Conservation (phyloP, 2,329 filamentous ascomycete species). For the Aureobasidium melanogenum region DNA sequence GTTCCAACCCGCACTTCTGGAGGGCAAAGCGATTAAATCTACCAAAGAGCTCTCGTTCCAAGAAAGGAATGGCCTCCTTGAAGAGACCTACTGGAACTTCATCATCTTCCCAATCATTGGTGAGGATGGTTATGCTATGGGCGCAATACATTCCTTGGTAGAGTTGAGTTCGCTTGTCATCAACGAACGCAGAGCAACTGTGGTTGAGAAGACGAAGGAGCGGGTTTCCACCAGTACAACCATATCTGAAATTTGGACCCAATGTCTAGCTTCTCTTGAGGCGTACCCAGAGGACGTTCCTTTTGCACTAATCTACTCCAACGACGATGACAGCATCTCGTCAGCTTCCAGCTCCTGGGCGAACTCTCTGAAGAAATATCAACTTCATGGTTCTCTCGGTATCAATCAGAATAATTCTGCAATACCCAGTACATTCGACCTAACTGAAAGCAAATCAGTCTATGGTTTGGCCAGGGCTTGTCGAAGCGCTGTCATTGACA, state of each 20-base stretch:
- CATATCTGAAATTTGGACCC: constrained; percentile 12
- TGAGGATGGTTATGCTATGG: constrained; percentile 10
- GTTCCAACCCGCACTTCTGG: constrained; percentile 17
- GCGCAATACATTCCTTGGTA: constrained; percentile 12
- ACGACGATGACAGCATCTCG: constrained; percentile 17
- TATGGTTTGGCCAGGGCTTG: constrained; percentile 15
- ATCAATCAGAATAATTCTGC: constrained; percentile 18
- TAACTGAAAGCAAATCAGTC: constrained; percentile 1
- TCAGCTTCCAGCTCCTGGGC: constrained; percentile 7
- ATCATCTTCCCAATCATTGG: constrained; percentile 22
- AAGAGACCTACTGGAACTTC: constrained; percentile 24
- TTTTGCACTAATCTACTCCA: constrained; percentile 15
- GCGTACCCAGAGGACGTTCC: constrained; percentile 11
- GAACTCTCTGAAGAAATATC: constrained; percentile 16
- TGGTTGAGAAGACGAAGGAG: constrained; percentile 10
- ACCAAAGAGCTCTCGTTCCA: constrained; percentile 18
- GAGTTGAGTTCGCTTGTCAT: constrained; percentile 13
- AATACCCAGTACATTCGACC: constrained; percentile 20
- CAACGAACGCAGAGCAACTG: constrained; percentile 10
- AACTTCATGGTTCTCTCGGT: constrained; percentile 22
- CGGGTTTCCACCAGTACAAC: not conserved
- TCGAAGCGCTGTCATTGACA: not conserved
- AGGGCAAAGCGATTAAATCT: constrained; percentile 17
- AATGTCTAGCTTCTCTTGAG: constrained; percentile 11
- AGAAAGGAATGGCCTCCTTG: constrained; percentile 20